These are phyloP conservation scores for Plasmodium adleri DNA, from an alignment of 169 alveolate genomes.

Conservation along the genomic window DNA sequence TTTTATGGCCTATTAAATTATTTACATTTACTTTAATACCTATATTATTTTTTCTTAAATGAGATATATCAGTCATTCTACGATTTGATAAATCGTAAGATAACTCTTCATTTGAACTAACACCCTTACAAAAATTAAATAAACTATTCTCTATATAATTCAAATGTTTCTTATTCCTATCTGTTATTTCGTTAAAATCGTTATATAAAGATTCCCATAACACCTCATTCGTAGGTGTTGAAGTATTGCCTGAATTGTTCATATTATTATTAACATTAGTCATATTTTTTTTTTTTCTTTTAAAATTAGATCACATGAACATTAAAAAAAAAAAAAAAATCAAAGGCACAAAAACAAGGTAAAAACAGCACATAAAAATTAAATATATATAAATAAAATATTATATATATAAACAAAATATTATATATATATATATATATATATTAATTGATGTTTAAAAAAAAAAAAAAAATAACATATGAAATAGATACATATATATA, in stretches of 20 bases:
- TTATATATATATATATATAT: too few relatives aligned
- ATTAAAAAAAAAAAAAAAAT: neutral
- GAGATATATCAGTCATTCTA: too few relatives aligned
- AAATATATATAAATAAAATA: neutral
- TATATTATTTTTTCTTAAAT: neutral
- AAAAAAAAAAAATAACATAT: too few relatives aligned
- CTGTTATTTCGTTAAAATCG: conserved; percentile 66
- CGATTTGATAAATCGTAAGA: conserved; percentile 11
- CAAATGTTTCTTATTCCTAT: conserved; percentile 46
- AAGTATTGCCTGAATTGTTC: conserved; percentile 3
- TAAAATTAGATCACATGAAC: neutral
- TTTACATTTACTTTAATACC: neutral
- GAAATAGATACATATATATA: too few relatives aligned
- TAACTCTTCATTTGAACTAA: conserved; percentile 12
- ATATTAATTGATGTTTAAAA: too few relatives aligned
- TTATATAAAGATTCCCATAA: conserved; percentile 72
- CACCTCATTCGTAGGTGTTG: conserved; percentile 12
- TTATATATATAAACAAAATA: too few relatives aligned
- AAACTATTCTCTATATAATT: conserved; percentile 64
- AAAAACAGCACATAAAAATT: neutral
- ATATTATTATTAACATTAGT: neutral
- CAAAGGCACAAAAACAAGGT: neutral
- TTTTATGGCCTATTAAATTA: neutral
- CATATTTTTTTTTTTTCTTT: neutral
- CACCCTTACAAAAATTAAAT: conserved; percentile 64